Conservation (phyloP, 2,329 filamentous ascomycete genomes). For the Ampelomyces quisqualis region DNA sequence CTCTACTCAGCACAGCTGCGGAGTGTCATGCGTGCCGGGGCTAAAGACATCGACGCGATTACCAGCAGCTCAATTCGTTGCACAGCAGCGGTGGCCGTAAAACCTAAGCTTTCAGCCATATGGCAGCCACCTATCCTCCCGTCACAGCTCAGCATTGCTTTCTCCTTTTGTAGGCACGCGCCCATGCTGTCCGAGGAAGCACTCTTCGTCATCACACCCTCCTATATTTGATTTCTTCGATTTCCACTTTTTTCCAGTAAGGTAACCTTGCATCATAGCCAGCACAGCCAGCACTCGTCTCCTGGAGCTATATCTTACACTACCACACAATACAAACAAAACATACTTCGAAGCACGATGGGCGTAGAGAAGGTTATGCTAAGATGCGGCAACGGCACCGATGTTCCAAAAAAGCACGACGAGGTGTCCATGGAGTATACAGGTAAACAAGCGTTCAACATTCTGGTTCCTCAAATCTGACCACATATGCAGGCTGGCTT, state of each 20-base stretch:
- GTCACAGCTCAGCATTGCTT: slow-evolving; percentile 16
- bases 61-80: slow-evolving; percentile 32
- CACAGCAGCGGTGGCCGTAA: slow-evolving; percentile 22
- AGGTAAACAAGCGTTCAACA: slow-evolving; percentile 42
- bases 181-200: slow-evolving; percentile 9
- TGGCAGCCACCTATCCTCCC: slow-evolving; percentile 30
- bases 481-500: slow-evolving; percentile 59
- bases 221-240: background rate
- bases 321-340: background rate
- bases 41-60: slow-evolving; percentile 28
- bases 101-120: slow-evolving; percentile 26
- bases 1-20: slow-evolving; percentile 23
- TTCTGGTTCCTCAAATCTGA: slow-evolving; percentile 11
- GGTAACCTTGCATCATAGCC: too few relatives aligned
- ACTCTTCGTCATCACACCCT: background rate
- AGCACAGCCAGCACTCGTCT: background rate
- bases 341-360: slow-evolving; percentile 37
- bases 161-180: slow-evolving; percentile 24
- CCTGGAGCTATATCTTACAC: too few relatives aligned
- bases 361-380: slow-evolving; percentile 68
- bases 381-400: slow-evolving; percentile 60
- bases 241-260: too few relatives aligned
- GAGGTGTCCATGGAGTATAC: slow-evolving; percentile 87
- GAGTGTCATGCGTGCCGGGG: slow-evolving; percentile 32
- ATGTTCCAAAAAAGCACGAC: slow-evolving; percentile 66